phyloP scores from a whole-genome alignment of 148 eudicot species.

The Chenopodium formosanum region DNA sequence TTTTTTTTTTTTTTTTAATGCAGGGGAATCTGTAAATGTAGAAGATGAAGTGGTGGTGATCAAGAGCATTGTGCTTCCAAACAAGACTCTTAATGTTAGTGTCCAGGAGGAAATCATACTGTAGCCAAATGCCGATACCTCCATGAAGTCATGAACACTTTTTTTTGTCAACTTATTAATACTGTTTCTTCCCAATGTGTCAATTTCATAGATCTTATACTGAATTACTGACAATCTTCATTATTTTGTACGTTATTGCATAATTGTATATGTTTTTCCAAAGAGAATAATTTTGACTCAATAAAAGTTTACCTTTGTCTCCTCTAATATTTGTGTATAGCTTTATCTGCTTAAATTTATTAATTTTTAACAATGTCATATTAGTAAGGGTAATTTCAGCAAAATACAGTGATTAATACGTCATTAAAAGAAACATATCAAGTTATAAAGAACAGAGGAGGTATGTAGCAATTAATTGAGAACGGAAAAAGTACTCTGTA shows the following conservation, averaged over 20 bases:
- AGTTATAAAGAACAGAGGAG: too few relatives aligned
- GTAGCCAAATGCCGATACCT: conserved; percentile 22
- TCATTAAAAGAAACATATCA: too few relatives aligned
- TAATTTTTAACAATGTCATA: too few relatives aligned
- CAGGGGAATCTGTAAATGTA: conserved; percentile 67
- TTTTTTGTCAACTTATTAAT: background rate
- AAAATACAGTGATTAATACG: too few relatives aligned
- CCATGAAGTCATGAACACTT: background rate
- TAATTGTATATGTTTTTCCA: conserved; percentile 22
- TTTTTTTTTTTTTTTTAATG: background rate
- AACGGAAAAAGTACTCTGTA: too few relatives aligned
- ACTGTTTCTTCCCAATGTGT: background rate
- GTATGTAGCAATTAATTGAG: too few relatives aligned
- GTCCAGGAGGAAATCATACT: conserved; percentile 75
- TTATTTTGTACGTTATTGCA: background rate
- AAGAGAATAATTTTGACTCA: background rate
- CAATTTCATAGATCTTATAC: conserved; percentile 3
- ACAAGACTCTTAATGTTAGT: conserved; percentile 80
- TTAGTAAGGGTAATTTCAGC: too few relatives aligned
- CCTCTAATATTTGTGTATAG: background rate
- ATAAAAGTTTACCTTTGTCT: background rate
- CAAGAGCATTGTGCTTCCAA: conserved; percentile 70
- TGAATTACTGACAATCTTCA: background rate
- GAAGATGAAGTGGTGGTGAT: conserved; percentile 74
- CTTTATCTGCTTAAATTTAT: background rate